phyloP scores from a whole-genome alignment of 2,329 filamentous ascomycete species.

The Epichloe sp. region DNA sequence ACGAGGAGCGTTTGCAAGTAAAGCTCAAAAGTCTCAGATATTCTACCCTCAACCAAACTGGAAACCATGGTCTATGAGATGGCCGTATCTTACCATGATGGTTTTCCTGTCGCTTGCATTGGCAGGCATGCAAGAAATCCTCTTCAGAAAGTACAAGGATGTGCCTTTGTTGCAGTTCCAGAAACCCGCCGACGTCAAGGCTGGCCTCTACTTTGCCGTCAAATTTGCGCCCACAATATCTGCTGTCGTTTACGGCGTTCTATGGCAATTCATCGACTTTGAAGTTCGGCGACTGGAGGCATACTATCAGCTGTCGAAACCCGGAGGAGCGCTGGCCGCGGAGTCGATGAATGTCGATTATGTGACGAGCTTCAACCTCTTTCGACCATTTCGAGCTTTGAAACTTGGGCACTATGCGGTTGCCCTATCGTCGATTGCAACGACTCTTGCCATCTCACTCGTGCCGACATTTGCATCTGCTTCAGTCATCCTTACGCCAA shows the following conservation, averaged over 20 bases:
- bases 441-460: conserved; percentile 51
- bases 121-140: conserved; percentile 37
- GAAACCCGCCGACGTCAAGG: conserved; percentile 34
- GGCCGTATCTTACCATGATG: conserved; percentile 43
- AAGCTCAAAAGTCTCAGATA: conserved; percentile 27
- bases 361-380: conserved; percentile 52
- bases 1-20: conserved; percentile 24
- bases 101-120: conserved; percentile 40
- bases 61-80: conserved; percentile 53
- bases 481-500: conserved; percentile 43
- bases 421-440: conserved; percentile 49
- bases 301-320: conserved; percentile 51
- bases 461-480: conserved; percentile 57
- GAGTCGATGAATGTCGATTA: conserved; percentile 65
- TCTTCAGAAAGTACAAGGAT: conserved; percentile 36
- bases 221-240: conserved; percentile 51
- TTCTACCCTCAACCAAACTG: conserved; percentile 53
- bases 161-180: conserved; percentile 36
- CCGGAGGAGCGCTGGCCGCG: conserved; percentile 45
- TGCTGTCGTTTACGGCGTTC: conserved; percentile 47
- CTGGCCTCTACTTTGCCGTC: conserved; percentile 44
- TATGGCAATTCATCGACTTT: conserved; percentile 55
- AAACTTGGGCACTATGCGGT: conserved; percentile 55
- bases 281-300: conserved; percentile 55
- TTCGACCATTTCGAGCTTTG: conserved; percentile 50